These are phyloP conservation scores for Elsinoe australis DNA, from an alignment of 2,329 filamentous ascomycete species.

Conservation along the genomic window DNA sequence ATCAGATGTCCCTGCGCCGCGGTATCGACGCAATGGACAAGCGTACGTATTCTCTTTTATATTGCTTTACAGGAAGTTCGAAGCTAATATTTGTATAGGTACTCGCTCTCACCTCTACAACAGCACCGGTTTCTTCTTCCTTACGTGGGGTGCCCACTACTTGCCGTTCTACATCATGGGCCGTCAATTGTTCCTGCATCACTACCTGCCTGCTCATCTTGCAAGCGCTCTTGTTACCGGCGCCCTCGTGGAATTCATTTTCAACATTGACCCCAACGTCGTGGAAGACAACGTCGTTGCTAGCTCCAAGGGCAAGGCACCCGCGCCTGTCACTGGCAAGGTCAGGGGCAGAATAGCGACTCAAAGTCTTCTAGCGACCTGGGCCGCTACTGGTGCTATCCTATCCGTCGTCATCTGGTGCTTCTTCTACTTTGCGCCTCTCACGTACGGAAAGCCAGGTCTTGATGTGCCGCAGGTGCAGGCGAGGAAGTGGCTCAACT, in stretches of 20 bases:
- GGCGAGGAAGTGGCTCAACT: slow-evolving; percentile 88
- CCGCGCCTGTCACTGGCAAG: slow-evolving; percentile 36
- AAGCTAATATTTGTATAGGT: slow-evolving; percentile 49
- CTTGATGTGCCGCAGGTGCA: slow-evolving; percentile 70
- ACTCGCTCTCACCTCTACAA: slow-evolving; percentile 93
- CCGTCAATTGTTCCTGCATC: slow-evolving; percentile 93
- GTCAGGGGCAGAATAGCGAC: slow-evolving; percentile 72
- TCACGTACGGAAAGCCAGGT: slow-evolving; percentile 92
- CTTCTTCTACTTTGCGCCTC: slow-evolving; percentile 88
- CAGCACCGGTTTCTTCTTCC: slow-evolving; percentile 97
- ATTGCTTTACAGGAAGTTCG: no score
- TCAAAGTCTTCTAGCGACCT: slow-evolving; percentile 68
- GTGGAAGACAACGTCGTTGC: slow-evolving; percentile 41
- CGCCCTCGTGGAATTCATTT: slow-evolving; percentile 88
- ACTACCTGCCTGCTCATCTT: slow-evolving; percentile 91
- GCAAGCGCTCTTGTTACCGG: slow-evolving; percentile 86
- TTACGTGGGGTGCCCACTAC: slow-evolving; percentile 96
- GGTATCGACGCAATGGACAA: slow-evolving; percentile 88
- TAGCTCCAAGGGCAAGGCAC: slow-evolving; percentile 31
- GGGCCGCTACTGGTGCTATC: slow-evolving; percentile 69
- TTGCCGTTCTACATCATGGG: slow-evolving; percentile 98
- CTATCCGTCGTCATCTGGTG: slow-evolving; percentile 60
- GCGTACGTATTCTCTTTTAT: slow-evolving; percentile 66
- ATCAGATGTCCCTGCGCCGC: slow-evolving; percentile 86
- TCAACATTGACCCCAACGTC: slow-evolving; percentile 72